These are phyloP conservation scores for Vitellaria paradoxa DNA, from an alignment of 179 eudicot species.

Conservation along the genomic window DNA sequence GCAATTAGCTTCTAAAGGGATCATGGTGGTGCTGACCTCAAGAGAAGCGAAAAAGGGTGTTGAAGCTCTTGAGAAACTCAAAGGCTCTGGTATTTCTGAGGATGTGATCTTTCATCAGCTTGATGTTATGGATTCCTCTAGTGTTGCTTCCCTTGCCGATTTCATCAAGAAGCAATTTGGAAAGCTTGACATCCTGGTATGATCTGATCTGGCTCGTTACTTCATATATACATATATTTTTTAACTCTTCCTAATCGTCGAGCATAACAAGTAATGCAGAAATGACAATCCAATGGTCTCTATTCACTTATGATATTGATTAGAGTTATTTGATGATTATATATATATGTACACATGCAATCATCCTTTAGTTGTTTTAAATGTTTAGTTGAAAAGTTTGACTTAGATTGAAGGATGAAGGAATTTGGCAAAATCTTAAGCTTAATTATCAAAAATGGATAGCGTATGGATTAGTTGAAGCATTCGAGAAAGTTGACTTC, in stretches of 20 bases:
- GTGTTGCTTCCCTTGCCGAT: slow-evolving; percentile 25
- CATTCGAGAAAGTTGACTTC: too few relatives aligned
- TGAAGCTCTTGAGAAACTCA: slow-evolving; percentile 24
- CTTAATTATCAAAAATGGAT: too few relatives aligned
- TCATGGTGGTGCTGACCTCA: slow-evolving; percentile 28
- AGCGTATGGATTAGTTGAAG: too few relatives aligned
- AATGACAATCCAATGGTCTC: too few relatives aligned
- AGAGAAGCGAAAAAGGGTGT: slow-evolving; percentile 30
- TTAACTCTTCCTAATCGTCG: too few relatives aligned
- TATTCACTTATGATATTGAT: too few relatives aligned
- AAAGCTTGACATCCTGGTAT: slow-evolving; percentile 28
- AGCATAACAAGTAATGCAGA: too few relatives aligned
- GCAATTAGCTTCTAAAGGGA: slow-evolving; percentile 22
- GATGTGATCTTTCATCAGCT: slow-evolving; percentile 31
- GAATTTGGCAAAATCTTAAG: too few relatives aligned
- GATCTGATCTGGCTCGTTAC: not conserved
- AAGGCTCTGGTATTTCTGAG: slow-evolving; percentile 7
- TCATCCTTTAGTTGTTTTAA: not conserved
- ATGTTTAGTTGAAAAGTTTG: not conserved
- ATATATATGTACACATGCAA: not conserved
- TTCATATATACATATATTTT: too few relatives aligned
- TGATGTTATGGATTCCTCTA: slow-evolving; percentile 23
- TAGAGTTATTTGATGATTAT: too few relatives aligned
- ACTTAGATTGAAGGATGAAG: not conserved
- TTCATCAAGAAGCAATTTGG: slow-evolving; percentile 25